Evolutionary conservation across 2,329 filamentous ascomycete species (phyloP).

Genomic region (Grosmannia penicillata): DNA sequence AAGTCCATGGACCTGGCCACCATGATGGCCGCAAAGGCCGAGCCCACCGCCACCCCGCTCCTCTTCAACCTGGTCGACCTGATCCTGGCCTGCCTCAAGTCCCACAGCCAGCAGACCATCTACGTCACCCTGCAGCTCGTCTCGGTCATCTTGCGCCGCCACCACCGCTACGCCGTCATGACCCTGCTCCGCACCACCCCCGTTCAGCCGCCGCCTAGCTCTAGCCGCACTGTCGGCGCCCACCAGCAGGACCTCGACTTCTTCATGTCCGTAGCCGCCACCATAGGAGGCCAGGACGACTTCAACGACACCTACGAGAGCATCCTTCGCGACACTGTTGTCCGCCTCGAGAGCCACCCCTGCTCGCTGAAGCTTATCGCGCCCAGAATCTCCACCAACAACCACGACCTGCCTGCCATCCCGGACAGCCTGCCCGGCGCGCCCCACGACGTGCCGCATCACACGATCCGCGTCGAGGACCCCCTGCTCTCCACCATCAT

Average conservation of each 20-base stretch:
- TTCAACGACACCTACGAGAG: conserved; percentile 60
- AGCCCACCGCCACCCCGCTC: conserved; percentile 61
- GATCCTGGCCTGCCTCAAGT: conserved; percentile 70
- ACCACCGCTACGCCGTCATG: conserved; percentile 72
- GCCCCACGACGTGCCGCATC: conserved; percentile 43
- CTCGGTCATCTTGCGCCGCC: conserved; percentile 71
- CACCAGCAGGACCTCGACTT: conserved; percentile 62
- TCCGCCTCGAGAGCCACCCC: conserved; percentile 54
- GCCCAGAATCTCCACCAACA: conserved; percentile 40
- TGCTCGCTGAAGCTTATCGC: conserved; percentile 58
- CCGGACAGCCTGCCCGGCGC: conserved; percentile 43
- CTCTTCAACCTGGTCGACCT: conserved; percentile 91
- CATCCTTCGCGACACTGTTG: conserved; percentile 56
- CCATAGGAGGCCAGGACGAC: conserved; percentile 52
- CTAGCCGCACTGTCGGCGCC: conserved; percentile 50
- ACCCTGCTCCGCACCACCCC: conserved; percentile 58
- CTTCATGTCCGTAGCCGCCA: conserved; percentile 52
- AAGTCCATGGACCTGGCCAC: conserved; percentile 81
- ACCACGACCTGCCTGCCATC: conserved; percentile 39
- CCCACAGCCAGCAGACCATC: conserved; percentile 75
- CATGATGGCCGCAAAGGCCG: conserved; percentile 60
- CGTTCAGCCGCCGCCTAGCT: conserved; percentile 19
- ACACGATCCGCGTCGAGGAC: conserved; percentile 48
- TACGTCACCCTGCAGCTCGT: conserved; percentile 78
- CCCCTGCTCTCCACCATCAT: conserved; percentile 50